phyloP scores from a whole-genome alignment of 805 yeast genomes.

The Ogataea philodendri region DNA sequence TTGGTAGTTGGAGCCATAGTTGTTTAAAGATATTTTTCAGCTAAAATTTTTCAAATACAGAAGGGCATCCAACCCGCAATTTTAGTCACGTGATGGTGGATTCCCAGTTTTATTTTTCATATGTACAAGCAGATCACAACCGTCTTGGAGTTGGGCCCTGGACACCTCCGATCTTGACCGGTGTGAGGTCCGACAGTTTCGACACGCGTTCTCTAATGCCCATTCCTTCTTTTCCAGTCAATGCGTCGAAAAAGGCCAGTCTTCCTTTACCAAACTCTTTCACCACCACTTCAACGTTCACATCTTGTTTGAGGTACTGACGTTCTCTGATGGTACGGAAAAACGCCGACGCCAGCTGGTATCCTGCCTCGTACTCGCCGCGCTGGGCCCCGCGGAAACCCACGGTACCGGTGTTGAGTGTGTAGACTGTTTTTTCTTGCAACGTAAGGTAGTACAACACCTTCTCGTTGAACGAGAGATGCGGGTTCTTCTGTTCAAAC shows the following conservation, averaged over 20 bases:
- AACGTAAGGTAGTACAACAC: conserved; percentile 75
- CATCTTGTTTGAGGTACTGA: conserved; percentile 32
- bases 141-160: conserved; percentile 78
- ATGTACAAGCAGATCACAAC: conserved; percentile 9
- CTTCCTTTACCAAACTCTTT: conserved; percentile 88
- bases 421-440: conserved; percentile 69
- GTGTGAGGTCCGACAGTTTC: conserved; percentile 75
- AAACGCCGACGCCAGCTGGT: conserved; percentile 74
- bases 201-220: conserved; percentile 62
- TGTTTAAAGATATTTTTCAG: conserved; percentile 13
- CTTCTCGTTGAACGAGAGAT: conserved; percentile 60
- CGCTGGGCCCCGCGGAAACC: conserved; percentile 90
- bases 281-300: conserved; percentile 71
- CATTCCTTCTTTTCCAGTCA: conserved; percentile 86
- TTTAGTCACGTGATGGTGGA: conserved; percentile 11
- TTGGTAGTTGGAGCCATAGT: conserved; percentile 47
- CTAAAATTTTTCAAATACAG: conserved; percentile 13
- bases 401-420: conserved; percentile 76
- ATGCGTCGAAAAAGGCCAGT: conserved; percentile 77
- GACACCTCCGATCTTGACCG: conserved; percentile 88
- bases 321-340: conserved; percentile 68
- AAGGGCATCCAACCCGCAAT: conserved; percentile 10
- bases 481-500: conserved; percentile 53
- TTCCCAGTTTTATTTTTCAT: not conserved
- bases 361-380: conserved; percentile 90